Conservation (phyloP, 164 flowering plant species). For the Piper longum region DNA sequence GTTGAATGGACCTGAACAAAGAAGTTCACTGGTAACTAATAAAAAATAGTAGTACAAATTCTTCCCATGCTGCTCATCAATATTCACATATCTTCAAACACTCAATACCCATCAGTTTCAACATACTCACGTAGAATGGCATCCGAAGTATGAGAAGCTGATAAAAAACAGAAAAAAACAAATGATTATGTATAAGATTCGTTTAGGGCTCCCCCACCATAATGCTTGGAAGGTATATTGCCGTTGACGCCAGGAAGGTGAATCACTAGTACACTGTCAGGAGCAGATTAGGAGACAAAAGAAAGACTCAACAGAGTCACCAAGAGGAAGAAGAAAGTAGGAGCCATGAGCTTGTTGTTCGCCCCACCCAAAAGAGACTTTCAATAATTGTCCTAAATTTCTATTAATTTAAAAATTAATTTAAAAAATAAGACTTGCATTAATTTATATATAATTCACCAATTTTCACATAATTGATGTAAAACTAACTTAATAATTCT, state of each 20-base stretch:
- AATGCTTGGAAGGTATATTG: slow-evolving; percentile 71
- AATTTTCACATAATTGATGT: too few species aligned
- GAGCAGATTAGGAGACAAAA: slow-evolving; percentile 27
- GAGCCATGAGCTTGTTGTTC: neutral
- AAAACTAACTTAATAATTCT: too few species aligned
- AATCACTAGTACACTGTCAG: slow-evolving; percentile 37
- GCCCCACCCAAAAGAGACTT: neutral
- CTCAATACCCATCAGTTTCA: neutral
- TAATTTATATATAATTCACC: too few species aligned
- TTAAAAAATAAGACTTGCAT: too few species aligned
- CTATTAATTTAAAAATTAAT: too few species aligned
- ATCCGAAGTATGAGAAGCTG: neutral
- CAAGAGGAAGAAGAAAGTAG: neutral
- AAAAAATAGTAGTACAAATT: slow-evolving; percentile 72
- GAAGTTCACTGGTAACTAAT: neutral
- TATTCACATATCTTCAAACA: slow-evolving; percentile 54
- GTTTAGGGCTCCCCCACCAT: slow-evolving; percentile 45
- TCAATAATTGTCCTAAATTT: too few species aligned
- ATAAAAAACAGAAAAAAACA: neutral
- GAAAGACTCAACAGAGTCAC: neutral
- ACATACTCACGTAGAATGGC: neutral
- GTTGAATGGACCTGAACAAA: slow-evolving; percentile 73
- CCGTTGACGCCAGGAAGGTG: slow-evolving; percentile 71
- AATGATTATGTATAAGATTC: neutral
- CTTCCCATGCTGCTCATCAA: slow-evolving; percentile 49